Percentiles rank a stretch among this genome's conserved stretches.
Evolutionary conservation across 495 filamentous ascomycete genomes (phyloP).

Genomic region (Pseudomonodictys pantanalensis): DNA sequence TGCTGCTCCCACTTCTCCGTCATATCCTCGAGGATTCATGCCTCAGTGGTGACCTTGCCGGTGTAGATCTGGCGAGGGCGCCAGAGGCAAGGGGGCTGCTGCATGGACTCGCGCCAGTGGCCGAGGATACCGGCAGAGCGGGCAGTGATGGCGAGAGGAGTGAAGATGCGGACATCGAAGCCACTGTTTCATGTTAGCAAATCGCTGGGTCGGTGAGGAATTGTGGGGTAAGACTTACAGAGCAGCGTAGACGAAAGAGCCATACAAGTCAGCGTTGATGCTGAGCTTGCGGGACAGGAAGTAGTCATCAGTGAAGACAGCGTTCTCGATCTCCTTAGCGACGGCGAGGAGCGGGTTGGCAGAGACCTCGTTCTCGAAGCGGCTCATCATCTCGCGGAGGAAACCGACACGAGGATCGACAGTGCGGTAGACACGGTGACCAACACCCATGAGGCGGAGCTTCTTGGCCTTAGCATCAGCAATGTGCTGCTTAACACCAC

Average conservation of each 20-base stretch:
- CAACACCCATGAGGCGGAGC: conserved; percentile 6
- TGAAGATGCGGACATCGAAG: conserved; percentile 2
- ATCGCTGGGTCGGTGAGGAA: background rate
- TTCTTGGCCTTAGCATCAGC: conserved; percentile 4
- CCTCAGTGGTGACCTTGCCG: background rate
- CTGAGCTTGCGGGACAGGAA: conserved; percentile 50
- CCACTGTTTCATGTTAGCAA: background rate
- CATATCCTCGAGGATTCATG: background rate
- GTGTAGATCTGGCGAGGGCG: conserved; percentile 3
- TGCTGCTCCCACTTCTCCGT: too few species aligned
- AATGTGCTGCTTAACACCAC: conserved; percentile 1
- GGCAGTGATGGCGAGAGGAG: conserved; percentile 1
- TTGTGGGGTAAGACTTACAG: conserved; percentile 40
- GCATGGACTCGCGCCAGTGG: background rate
- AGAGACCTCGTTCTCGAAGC: background rate
- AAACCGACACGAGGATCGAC: conserved; percentile 2
- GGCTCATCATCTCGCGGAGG: background rate
- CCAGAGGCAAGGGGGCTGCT: background rate
- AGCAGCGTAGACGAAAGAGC: conserved; percentile 54
- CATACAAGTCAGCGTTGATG: conserved; percentile 59
- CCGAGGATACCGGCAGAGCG: conserved; percentile 1
- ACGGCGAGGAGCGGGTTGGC: conserved; percentile 49
- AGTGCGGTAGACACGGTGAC: conserved; percentile 14
- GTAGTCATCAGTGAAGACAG: conserved; percentile 52
- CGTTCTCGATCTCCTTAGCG: conserved; percentile 50